Conservation (phyloP, 1,284 basidiomycete genomes). For the Austroboletus novae-zelandiae region DNA sequence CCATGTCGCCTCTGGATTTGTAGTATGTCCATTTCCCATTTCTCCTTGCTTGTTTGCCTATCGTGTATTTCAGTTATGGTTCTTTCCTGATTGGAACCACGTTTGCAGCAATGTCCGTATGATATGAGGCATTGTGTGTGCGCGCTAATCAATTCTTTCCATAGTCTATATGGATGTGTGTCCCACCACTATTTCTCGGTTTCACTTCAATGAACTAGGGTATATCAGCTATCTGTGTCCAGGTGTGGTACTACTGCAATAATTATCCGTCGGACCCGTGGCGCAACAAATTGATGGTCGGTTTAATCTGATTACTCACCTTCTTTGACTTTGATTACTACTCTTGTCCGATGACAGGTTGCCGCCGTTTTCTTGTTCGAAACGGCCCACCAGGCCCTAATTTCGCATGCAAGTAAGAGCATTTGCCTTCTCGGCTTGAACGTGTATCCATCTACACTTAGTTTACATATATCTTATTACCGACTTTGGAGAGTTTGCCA, state of each 20-base stretch:
- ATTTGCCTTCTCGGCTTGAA: not conserved
- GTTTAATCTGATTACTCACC: not conserved
- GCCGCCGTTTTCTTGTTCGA: constrained; percentile 48
- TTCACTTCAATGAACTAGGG: not conserved
- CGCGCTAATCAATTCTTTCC: not conserved
- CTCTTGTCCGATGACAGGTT: too few species aligned
- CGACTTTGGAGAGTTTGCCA: constrained; percentile 39
- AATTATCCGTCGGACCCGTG: constrained; percentile 48
- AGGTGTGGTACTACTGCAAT: constrained; percentile 54
- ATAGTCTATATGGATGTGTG: constrained; percentile 53
- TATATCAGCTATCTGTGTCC: constrained; percentile 48
- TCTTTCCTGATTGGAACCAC: not conserved
- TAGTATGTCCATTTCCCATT: too few species aligned
- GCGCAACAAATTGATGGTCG: constrained; percentile 43
- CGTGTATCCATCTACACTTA: constrained; percentile 16
- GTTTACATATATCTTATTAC: constrained; percentile 57
- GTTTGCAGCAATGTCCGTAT: not conserved
- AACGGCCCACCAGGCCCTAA: constrained; percentile 52
- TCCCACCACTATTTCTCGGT: not conserved
- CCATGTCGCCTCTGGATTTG: too few species aligned
- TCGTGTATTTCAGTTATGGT: not conserved
- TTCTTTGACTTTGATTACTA: not conserved
- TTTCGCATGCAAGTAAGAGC: constrained; percentile 49
- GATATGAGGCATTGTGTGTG: not conserved
- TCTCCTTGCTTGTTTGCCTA: too few species aligned